phyloP scores from a whole-genome alignment of 768 basidiomycete genomes.

The Phanerodontia chrysosporium region DNA sequence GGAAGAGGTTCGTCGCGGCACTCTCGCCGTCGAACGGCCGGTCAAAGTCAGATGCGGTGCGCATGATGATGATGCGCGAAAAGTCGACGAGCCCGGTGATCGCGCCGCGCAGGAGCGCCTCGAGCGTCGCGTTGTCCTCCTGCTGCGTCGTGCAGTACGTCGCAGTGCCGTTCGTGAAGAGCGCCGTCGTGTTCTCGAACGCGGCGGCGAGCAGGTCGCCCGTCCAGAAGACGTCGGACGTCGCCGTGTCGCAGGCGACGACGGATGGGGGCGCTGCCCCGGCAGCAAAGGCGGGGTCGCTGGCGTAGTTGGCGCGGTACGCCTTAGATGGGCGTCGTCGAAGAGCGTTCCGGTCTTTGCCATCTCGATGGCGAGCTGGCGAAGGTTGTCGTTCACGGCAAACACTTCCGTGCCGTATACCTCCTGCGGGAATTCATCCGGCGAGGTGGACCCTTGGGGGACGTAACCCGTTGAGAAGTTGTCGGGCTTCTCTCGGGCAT shows the following conservation, averaged over 20 bases:
- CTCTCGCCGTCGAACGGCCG: conserved; percentile 18
- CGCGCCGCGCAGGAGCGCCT: conserved; percentile 33
- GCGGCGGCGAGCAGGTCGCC: conserved; percentile 32
- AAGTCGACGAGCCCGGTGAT: conserved; percentile 32
- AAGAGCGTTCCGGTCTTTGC: conserved; percentile 28
- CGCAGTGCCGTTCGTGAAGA: conserved; percentile 32
- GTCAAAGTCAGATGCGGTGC: conserved; percentile 34
- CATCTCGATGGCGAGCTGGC: conserved; percentile 26
- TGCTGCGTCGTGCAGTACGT: conserved; percentile 32
- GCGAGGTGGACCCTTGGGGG: conserved; percentile 27
- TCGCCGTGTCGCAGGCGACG: conserved; percentile 33
- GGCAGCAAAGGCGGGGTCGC: conserved; percentile 16
- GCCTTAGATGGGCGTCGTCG: conserved; percentile 27
- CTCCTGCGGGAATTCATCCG: conserved; percentile 22
- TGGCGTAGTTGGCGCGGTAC: conserved; percentile 30
- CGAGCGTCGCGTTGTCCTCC: conserved; percentile 39
- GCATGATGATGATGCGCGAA: conserved; percentile 32
- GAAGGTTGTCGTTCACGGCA: conserved; percentile 40
- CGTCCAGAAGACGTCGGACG: conserved; percentile 34
- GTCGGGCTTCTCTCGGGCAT: conserved; percentile 35
- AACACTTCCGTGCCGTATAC: conserved; percentile 45
- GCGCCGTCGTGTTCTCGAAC: conserved; percentile 34
- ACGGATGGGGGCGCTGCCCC: conserved; percentile 30
- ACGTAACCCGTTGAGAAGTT: conserved; percentile 36
- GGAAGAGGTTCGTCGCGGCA: conserved; percentile 28